These are phyloP conservation scores for Talaromyces adpressus DNA, from an alignment of 495 filamentous ascomycete genomes.

Conservation along the genomic window DNA sequence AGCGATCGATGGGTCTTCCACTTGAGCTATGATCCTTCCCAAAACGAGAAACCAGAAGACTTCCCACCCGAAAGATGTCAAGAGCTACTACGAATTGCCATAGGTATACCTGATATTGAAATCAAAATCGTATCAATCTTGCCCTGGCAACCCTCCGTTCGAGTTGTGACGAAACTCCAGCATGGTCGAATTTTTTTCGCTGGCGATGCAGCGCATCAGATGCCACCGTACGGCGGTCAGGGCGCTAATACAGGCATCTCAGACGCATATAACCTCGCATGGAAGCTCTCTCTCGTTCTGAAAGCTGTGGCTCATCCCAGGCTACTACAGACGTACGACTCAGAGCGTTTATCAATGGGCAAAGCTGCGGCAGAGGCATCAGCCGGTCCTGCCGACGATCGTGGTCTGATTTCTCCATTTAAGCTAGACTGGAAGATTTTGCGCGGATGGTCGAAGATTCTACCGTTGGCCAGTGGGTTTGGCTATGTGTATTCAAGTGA, in stretches of 20 bases:
- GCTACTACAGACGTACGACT: slow-evolving; percentile 42
- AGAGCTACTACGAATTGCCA: slow-evolving; percentile 14
- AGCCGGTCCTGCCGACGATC: neutral
- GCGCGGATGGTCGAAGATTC: neutral
- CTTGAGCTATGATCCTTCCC: slow-evolving; percentile 15
- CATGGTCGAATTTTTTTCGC: slow-evolving; percentile 36
- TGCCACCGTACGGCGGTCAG: slow-evolving; percentile 41
- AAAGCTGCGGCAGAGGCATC: slow-evolving; percentile 3
- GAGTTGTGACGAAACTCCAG: slow-evolving; percentile 9
- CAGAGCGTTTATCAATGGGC: slow-evolving; percentile 45
- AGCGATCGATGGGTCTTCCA: slow-evolving; percentile 22
- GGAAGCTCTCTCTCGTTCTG: slow-evolving; percentile 41
- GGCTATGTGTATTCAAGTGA: slow-evolving; percentile 4
- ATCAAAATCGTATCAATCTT: slow-evolving; percentile 14
- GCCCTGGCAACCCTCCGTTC: slow-evolving; percentile 14
- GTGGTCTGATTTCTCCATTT: neutral
- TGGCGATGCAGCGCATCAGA: slow-evolving; percentile 45
- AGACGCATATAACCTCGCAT: slow-evolving; percentile 40
- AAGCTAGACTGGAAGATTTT: neutral
- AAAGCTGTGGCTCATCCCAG: slow-evolving; percentile 26
- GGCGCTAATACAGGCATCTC: slow-evolving; percentile 44
- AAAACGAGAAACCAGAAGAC: slow-evolving; percentile 13
- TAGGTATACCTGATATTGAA: slow-evolving; percentile 14
- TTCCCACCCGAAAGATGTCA: slow-evolving; percentile 15
- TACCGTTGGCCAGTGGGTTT: neutral